Base-by-base conservation (phyloP, 306 rosid genomes). In the Clitoria ternatea region DNA sequence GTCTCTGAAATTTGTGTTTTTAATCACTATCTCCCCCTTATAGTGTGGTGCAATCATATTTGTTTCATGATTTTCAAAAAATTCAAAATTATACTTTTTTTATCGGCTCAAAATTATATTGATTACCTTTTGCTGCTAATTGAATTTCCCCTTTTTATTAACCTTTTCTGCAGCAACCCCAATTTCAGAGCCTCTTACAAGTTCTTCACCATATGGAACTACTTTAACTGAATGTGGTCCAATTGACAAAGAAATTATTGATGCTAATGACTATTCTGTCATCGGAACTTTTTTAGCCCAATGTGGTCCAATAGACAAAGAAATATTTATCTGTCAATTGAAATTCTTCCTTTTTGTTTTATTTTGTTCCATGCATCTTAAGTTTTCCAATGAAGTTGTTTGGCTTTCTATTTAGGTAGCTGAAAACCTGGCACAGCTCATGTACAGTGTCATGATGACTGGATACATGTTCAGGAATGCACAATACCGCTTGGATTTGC, bases 401-500 rank as follows among this genome's bases (percentile, higher is more conserved):
- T 75, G 47, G 55, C 32, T 76, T 80, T 42, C 52, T 27, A 36
- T 83, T 72, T 82, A 91, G 99, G 99, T 94, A 35, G 99, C 99
- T 29, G 99, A 94, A 81, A 94, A 94, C 82, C 91, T 94, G 33
- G 99, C 99, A 8, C 99, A 94, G 56, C 97, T 94, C 66, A 94
- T 94, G 99, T 94, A 94, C 83, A 94, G 99, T 75, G 85, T 91
- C 73, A 84, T 94, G 86, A 94, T 94, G 99, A 94, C 99, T 44
- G 99, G 97, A 55, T 94, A 94, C 66, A 94, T 94, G 95, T 94
- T 94, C 79, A 90, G 82, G 82, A 94, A 94, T 81, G 99, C 96
- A 7, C 99, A 91, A 79, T 73, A 89, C 73, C 93, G 99, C 39
- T 70, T 94, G 84, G 99, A 94, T 70, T 83, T 94, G 82, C 99